Evolutionary conservation across 805 yeast species (phyloP).

Genomic region (Candida schatavii): DNA sequence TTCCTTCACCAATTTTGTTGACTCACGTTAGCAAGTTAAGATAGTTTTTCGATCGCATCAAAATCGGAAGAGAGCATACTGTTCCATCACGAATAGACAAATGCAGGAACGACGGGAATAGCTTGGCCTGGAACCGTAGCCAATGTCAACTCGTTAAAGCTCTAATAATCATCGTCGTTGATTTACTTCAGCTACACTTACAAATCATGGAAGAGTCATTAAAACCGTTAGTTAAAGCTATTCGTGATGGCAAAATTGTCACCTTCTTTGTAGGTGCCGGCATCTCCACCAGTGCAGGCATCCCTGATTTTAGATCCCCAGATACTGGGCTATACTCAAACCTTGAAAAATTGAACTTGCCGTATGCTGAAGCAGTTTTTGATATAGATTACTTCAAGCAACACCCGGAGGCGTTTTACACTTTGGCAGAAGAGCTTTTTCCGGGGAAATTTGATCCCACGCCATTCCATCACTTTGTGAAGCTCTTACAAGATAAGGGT

Average conservation of each 20-base stretch:
- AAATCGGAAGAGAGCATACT: too few relatives aligned
- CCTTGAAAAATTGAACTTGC: constrained; percentile 67
- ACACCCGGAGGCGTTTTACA: constrained; percentile 80
- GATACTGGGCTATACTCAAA: constrained; percentile 86
- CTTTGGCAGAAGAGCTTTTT: constrained; percentile 77
- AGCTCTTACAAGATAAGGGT: constrained; percentile 61
- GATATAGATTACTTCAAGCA: constrained; percentile 78
- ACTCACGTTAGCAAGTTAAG: too few relatives aligned
- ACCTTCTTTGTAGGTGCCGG: constrained; percentile 90
- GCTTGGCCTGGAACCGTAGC: too few relatives aligned
- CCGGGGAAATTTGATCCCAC: constrained; percentile 90
- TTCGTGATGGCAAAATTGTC: constrained; percentile 40
- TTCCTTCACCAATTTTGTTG: too few relatives aligned
- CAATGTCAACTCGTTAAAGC: too few relatives aligned
- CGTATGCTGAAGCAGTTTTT: constrained; percentile 94
- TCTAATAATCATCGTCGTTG: too few relatives aligned
- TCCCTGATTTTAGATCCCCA: constrained; percentile 93
- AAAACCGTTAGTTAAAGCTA: constrained; percentile 28
- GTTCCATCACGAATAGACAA: too few relatives aligned
- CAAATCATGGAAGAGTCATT: constrained; percentile 13
- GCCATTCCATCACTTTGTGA: constrained; percentile 71
- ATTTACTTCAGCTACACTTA: too few relatives aligned
- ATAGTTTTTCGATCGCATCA: too few relatives aligned
- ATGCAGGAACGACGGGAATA: too few relatives aligned
- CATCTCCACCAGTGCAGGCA: constrained; percentile 88